Evolutionary conservation across 202 grass and related monocot species (phyloP), one percentile per base, ranked within the genome.

Genomic region (Sporobolus alterniflorus): DNA sequence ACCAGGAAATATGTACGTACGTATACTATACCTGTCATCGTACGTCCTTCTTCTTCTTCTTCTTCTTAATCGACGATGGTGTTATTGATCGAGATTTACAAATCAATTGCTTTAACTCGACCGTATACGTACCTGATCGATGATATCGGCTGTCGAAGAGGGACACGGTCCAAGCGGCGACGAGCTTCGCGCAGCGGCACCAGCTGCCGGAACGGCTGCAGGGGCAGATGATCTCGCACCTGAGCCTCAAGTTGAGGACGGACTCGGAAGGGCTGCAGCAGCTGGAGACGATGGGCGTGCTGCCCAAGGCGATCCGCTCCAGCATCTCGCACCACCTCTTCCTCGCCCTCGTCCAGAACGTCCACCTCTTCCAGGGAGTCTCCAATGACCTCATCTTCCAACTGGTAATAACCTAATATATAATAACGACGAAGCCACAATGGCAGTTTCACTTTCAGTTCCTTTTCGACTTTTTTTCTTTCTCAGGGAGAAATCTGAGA

Each of bases 291-390:
- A 57, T 98, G 0, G 83, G 91, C 48, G 62, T 76, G 34, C 69
- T 98, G 67, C 96, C 92, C 11, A 98, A 98, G 83, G 96, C 96
- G 11, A 90, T 98, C 25, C 74, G 92, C 20, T 95, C 89, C 6
- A 84, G 96, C 89, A 95, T 98, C 82, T 91, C 96, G 16, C 96
- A 92, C 33, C 82, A 90, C 75, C 75, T 98, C 41, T 98, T 98
- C 82, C 95, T 89, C 17, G 28, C 22, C 0, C 79, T 98, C 8
- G 92, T 98, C 36, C 90, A 95, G 29, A 79, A 61, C n/a, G 86
- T 82, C 55, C 95, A 93, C 76, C 85, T 98, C 48, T 95, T 98
- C 66, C 60, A 76, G 31, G 89, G 85, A 12, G 88, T 98, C 81
- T 98, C 92, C 46, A 88, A 80, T 1, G 92, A 92, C 78, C 86